A percentile compares a stretch with the other conserved stretches of the same genome.
Conservation (phyloP, 2,329 filamentous ascomycete species). For the Aquanectria penicillioides region DNA sequence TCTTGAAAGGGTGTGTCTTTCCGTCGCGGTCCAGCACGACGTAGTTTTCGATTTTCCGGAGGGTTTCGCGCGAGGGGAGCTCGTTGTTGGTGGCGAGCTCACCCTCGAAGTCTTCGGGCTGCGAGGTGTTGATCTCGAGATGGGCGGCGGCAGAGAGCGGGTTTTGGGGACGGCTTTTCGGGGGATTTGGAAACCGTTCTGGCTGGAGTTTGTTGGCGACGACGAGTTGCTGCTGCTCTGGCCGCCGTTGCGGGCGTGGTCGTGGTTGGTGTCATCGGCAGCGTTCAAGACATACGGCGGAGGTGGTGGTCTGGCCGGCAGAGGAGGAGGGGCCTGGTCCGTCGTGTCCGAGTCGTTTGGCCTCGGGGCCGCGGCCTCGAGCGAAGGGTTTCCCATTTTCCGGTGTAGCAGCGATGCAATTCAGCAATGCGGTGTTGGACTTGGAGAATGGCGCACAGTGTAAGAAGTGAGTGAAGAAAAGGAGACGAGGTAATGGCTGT, state of each 20-base stretch:
- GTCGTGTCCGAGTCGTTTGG: background rate
- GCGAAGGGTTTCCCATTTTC: constrained; percentile 27
- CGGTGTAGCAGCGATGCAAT: background rate
- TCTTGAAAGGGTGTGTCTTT: constrained; percentile 69
- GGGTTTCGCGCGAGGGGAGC: constrained; percentile 59
- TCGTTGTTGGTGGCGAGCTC: constrained; percentile 65
- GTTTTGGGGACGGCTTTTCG: constrained; percentile 30
- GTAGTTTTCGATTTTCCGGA: constrained; percentile 64
- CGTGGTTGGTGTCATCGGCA: constrained; percentile 18
- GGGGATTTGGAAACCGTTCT: constrained; percentile 22
- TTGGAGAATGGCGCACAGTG: background rate
- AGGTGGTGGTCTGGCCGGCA: constrained; percentile 18
- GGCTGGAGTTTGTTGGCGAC: background rate
- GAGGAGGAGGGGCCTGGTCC: constrained; percentile 10
- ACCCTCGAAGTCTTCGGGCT: constrained; percentile 64
- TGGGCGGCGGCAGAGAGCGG: constrained; percentile 35
- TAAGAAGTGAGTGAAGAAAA: background rate
- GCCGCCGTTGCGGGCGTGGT: background rate
- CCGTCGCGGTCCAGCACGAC: constrained; percentile 70
- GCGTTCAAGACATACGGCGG: constrained; percentile 20
- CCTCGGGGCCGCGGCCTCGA: constrained; percentile 19
- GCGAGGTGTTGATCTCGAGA: constrained; percentile 50
- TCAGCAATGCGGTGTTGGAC: background rate
- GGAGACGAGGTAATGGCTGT: background rate
- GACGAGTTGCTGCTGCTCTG: constrained; percentile 4